These are phyloP conservation scores for Talaromyces wortmannii DNA, from an alignment of 495 filamentous ascomycete species.

Conservation along the genomic window DNA sequence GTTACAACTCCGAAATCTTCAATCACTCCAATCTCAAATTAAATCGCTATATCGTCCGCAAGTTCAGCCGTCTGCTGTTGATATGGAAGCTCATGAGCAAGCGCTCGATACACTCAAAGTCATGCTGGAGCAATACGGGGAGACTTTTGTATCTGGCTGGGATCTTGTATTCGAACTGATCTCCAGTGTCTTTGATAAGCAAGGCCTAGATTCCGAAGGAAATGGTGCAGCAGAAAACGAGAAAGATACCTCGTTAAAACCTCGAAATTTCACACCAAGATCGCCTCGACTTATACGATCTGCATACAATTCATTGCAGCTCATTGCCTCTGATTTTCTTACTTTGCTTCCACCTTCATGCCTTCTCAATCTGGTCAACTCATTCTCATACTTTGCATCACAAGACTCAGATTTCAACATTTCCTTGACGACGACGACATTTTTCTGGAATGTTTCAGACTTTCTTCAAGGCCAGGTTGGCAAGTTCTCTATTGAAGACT, in stretches of 20 bases:
- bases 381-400: conserved; percentile 77
- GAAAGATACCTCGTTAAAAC: conserved; percentile 11
- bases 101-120: conserved; percentile 73
- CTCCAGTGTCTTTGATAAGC: conserved; percentile 65
- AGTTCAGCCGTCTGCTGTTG: conserved; percentile 30
- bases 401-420: conserved; percentile 93
- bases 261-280: conserved; percentile 36
- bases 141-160: conserved; percentile 77
- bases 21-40: conserved; percentile 54
- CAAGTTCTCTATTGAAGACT: conserved; percentile 34
- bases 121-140: conserved; percentile 84
- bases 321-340: conserved; percentile 92
- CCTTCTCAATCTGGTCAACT: conserved; percentile 78
- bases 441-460: conserved; percentile 92
- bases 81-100: conserved; percentile 77
- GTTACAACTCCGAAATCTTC: conserved; percentile 65
- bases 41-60: conserved; percentile 40
- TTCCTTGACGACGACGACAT: conserved; percentile 86
- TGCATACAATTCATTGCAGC: conserved; percentile 80
- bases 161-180: conserved; percentile 78
- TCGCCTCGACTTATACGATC: conserved; percentile 72
- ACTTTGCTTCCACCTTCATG: conserved; percentile 69
- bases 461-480: conserved; percentile 55
- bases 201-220: conserved; percentile 11
- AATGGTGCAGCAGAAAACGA: conserved; percentile 13